Evolutionary conservation across 139 green algal genomes (phyloP).

Genomic region (Chlorella sp.): DNA sequence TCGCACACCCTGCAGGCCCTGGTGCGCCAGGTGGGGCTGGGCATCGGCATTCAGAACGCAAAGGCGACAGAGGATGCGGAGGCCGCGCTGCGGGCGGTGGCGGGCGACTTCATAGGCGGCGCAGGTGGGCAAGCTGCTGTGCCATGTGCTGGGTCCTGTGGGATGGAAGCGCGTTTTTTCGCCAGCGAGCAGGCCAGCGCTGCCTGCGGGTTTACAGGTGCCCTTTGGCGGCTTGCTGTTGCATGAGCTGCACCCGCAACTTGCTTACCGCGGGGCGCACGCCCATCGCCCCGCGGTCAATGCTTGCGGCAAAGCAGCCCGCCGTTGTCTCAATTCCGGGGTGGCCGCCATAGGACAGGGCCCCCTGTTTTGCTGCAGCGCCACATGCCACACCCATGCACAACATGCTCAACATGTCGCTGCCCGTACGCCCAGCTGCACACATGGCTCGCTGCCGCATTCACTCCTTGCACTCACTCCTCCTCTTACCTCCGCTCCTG

Average conservation of each 20-base stretch:
- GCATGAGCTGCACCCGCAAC: not conserved
- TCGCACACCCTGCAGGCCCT: not conserved
- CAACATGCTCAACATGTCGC: not conserved
- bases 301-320: constrained; percentile 1
- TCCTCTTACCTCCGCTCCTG: not conserved
- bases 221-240: not conserved
- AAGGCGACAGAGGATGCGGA: constrained; percentile 14
- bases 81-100: constrained; percentile 26
- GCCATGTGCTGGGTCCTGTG: no score
- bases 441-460: not conserved
- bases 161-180: no score
- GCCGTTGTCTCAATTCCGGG: not conserved
- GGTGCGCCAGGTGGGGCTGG: constrained; percentile 24
- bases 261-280: constrained; percentile 18
- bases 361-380: constrained; percentile 9
- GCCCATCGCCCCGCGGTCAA: constrained; percentile 7
- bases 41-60: not conserved
- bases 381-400: not conserved
- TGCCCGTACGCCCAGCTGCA: not conserved
- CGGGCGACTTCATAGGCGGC: constrained; percentile 37
- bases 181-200: no score
- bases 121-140: constrained; percentile 4
- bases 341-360: constrained; percentile 17
- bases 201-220: not conserved
- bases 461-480: not conserved